These are phyloP conservation scores for Trapa bicornis DNA, from an alignment of 345 rosid genomes.

Conservation along the genomic window DNA sequence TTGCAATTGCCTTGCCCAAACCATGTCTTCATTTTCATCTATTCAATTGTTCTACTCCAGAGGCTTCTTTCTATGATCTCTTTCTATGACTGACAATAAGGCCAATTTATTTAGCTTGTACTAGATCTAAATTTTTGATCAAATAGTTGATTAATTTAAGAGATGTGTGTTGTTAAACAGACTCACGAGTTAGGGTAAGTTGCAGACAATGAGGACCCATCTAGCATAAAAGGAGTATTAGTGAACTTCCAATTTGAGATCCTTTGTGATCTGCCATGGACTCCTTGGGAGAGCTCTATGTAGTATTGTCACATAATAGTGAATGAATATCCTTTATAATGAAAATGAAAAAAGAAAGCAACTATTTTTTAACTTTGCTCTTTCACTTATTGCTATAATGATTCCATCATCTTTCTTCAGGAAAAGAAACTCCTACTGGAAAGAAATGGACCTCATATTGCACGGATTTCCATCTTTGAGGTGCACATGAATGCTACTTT, in stretches of 20 bases:
- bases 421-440: conserved; percentile 89
- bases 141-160: neutral
- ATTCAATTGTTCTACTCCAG: neutral
- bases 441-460: conserved; percentile 66
- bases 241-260: neutral
- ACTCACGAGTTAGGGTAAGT: neutral
- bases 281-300: no score
- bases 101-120: neutral
- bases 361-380: no score
- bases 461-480: conserved; percentile 77
- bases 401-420: conserved; percentile 25
- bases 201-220: neutral
- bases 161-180: neutral
- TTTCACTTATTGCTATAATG: neutral
- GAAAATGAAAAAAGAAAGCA: no score
- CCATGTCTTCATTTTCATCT: neutral
- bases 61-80: neutral
- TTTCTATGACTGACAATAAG: neutral
- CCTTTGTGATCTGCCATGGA: no score
- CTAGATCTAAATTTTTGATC: neutral
- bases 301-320: no score
- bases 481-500: conserved; percentile 18
- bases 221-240: neutral
- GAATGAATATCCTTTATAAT: no score
- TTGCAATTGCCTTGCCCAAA: neutral